Conservation (phyloP, 1,284 basidiomycete species). For the Sparassis latifolia region DNA sequence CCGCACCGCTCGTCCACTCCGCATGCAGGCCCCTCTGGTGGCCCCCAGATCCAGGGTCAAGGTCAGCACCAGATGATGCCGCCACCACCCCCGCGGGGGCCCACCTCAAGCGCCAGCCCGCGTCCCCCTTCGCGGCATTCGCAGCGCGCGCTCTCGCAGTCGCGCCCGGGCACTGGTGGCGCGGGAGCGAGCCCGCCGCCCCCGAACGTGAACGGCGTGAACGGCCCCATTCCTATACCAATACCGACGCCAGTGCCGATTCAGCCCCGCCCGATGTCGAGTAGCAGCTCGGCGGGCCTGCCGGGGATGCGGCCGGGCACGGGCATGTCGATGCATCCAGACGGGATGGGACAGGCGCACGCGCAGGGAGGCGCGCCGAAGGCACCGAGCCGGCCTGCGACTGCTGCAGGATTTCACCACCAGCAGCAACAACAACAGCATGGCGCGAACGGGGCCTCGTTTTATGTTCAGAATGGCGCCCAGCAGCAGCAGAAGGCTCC, state of each 20-base stretch:
- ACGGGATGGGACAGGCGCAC: slow-evolving; percentile 2
- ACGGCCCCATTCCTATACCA: background rate
- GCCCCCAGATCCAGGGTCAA: slow-evolving; percentile 7
- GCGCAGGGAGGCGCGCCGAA: slow-evolving; percentile 7
- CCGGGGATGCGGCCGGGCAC: slow-evolving; percentile 17
- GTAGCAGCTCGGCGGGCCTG: slow-evolving; percentile 7
- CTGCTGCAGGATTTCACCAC: slow-evolving; percentile 17
- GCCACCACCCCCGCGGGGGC: slow-evolving; percentile 8
- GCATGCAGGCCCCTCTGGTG: background rate
- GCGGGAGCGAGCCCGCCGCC: background rate
- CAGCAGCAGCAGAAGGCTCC: slow-evolving; percentile 10
- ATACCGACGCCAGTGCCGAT: slow-evolving; percentile 13
- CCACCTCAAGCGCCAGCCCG: slow-evolving; percentile 18
- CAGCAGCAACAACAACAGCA: slow-evolving; percentile 21
- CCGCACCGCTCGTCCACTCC: background rate
- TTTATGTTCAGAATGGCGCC: background rate
- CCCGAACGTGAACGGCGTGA: background rate
- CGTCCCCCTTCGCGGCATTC: slow-evolving; percentile 17
- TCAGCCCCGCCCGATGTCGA: slow-evolving; percentile 15
- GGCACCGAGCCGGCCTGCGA: slow-evolving; percentile 17
- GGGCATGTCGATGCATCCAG: slow-evolving; percentile 12
- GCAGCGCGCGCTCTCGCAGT: slow-evolving; percentile 7
- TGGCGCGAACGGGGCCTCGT: background rate
- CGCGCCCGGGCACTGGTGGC: slow-evolving; percentile 2
- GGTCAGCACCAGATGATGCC: slow-evolving; percentile 7